Conservation (phyloP, 148 eudicot genomes). For the Rhododendron williamsianum region DNA sequence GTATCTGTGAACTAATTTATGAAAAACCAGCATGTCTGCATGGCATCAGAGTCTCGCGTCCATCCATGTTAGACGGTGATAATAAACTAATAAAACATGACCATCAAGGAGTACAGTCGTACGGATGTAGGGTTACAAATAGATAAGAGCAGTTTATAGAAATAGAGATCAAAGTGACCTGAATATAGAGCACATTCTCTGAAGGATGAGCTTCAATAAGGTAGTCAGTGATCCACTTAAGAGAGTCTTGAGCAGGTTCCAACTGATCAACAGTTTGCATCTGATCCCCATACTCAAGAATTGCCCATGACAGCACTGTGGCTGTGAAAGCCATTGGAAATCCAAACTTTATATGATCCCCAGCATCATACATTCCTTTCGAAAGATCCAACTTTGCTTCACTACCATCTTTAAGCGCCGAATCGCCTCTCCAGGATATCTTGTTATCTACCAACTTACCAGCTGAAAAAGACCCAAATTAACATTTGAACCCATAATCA, state of each 20-base stretch:
- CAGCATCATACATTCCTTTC: slow-evolving; percentile 96
- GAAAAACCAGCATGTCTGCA: not conserved
- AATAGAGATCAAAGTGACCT: slow-evolving; percentile 35
- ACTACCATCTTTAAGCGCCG: slow-evolving; percentile 69
- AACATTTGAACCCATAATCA: slow-evolving; percentile 8
- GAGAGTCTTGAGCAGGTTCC: slow-evolving; percentile 64
- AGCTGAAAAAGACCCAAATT: slow-evolving; percentile 44
- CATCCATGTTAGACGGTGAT: not conserved
- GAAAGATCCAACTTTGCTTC: slow-evolving; percentile 70
- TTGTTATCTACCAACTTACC: slow-evolving; percentile 69
- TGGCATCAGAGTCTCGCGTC: not conserved
- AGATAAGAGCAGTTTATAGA: not conserved
- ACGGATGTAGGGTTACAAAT: not conserved
- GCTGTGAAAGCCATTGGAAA: slow-evolving; percentile 96
- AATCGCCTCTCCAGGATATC: slow-evolving; percentile 91
- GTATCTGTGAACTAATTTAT: too few relatives aligned
- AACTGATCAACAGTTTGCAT: slow-evolving; percentile 64
- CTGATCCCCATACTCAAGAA: slow-evolving; percentile 90
- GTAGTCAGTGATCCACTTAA: slow-evolving; percentile 85
- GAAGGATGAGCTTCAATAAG: slow-evolving; percentile 69
- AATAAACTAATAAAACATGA: not conserved
- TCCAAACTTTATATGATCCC: slow-evolving; percentile 93
- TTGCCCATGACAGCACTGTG: slow-evolving; percentile 86
- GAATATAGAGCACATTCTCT: slow-evolving; percentile 73
- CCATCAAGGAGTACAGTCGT: not conserved